Base-by-base conservation (phyloP, 1,284 basidiomycete genomes). In the Marasmius sp. region DNA sequence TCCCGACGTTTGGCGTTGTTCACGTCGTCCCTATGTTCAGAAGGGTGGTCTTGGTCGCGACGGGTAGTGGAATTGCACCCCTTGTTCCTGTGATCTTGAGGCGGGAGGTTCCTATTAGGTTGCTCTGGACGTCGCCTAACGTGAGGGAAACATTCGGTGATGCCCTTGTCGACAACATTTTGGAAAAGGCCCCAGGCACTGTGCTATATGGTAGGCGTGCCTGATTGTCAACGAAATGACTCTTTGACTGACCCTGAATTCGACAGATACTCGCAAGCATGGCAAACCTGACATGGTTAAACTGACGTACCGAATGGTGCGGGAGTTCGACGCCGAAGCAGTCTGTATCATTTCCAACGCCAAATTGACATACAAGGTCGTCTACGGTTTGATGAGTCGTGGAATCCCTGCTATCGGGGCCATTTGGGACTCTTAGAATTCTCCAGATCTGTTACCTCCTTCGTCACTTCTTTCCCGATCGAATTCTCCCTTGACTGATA, bases 271-370 rank as follows among this genome's bases (percentile, higher is more conserved):
- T 16, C 81, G 82, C 45, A 77, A 73, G 48, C 77, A 85, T 65
- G 84, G 85, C 22, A 85, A 84, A 69, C 84, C 85, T 4, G 83
- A 85, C 71, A 85, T 85, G 84, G 82, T 86, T 53, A 84, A 85
- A 67, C 70, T 85, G 52, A 82, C 82, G 4, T 81, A 82, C 63
- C 78, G 81, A 36, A 73, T 86, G 47, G 83, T 85, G 6, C 77
- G 78, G 53, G 85, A 87, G 67, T 86, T 84, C 71, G 71, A 86
- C 36, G 85, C 85, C 6, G 85, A 86, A 68, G 85, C 85, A 34
- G 85, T 87, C 16, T 80, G 79, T 62, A 78, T 87, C 55, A 86
- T 87, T 60, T 86, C 84, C 14, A 86, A 87, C 69, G 82, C 83
- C 67, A 82, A 79, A 62, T 71, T 86, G 37, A 87, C 85, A n/a